Conservation (phyloP, 345 rosid species). For the Odontarrhena argentea region DNA sequence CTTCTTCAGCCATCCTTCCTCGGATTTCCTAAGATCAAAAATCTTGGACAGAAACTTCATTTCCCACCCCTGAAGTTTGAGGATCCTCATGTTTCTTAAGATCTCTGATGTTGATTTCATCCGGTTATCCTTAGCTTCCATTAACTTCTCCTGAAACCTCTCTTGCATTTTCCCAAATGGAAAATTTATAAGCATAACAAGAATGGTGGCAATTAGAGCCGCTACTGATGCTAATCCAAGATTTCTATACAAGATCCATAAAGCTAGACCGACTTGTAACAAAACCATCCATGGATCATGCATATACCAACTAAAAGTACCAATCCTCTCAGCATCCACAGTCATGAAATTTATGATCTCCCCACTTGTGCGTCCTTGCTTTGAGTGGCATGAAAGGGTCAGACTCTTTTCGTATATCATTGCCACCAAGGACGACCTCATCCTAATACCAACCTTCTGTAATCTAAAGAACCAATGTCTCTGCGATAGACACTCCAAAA, state of each 20-base stretch:
- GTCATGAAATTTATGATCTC: conserved; percentile 76
- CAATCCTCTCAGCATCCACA: conserved; percentile 68
- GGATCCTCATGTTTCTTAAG: conserved; percentile 71
- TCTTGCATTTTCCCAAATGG: conserved; percentile 64
- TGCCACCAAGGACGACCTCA: conserved; percentile 52
- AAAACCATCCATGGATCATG: conserved; percentile 65
- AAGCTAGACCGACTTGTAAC: conserved; percentile 56
- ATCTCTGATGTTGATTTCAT: conserved; percentile 74
- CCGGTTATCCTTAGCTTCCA: conserved; percentile 67
- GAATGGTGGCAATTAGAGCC: conserved; percentile 52
- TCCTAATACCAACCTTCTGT: conserved; percentile 56
- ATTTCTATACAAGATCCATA: conserved; percentile 58
- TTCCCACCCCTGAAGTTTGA: conserved; percentile 83
- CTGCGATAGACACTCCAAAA: conserved; percentile 58
- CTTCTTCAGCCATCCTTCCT: conserved; percentile 65
- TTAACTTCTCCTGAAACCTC: conserved; percentile 67
- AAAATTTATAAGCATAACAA: conserved; percentile 57
- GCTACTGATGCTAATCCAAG: conserved; percentile 65
- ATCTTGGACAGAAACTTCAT: conserved; percentile 73
- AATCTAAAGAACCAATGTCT: conserved; percentile 63
- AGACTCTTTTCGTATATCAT: conserved; percentile 68
- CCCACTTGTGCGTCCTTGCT: conserved; percentile 62
- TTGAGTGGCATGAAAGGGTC: conserved; percentile 57
- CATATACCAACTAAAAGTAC: conserved; percentile 57
- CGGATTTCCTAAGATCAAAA: conserved; percentile 47